A percentile compares a stretch with the other conserved stretches of the same genome.
Conservation (phyloP, 129 eudicot species). For the Flaveria brownii region DNA sequence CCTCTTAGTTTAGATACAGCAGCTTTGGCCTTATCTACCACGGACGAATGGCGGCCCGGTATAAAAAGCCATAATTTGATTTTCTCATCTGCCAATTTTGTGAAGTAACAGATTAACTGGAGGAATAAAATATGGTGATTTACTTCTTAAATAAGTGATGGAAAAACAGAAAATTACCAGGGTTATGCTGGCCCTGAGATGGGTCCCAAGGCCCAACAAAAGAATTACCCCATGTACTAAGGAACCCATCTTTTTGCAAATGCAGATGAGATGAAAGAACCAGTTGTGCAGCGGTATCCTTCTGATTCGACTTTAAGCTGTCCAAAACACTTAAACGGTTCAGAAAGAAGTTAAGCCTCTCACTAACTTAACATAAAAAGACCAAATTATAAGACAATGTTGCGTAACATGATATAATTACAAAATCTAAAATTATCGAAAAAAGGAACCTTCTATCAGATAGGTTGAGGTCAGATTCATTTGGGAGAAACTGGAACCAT, state of each 20-base stretch:
- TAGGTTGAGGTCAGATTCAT: constrained; percentile 60
- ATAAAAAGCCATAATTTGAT: constrained; percentile 97
- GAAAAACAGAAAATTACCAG: constrained; percentile 55
- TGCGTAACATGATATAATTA: constrained; percentile 10
- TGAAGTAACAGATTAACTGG: constrained; percentile 1
- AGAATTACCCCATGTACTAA: constrained; percentile 90
- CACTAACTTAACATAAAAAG: neutral
- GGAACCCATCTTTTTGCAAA: constrained; percentile 88
- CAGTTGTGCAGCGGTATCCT: constrained; percentile 64
- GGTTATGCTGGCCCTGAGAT: constrained; percentile 93
- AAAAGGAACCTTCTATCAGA: constrained; percentile 71
- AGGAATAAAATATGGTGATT: neutral
- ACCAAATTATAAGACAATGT: neutral
- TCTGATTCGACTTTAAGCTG: constrained; percentile 60
- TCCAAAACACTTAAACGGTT: constrained; percentile 17
- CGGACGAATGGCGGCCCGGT: constrained; percentile 77
- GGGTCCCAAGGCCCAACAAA: constrained; percentile 99
- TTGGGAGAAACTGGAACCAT: constrained; percentile 96
- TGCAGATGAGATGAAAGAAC: constrained; percentile 85
- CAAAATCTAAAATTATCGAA: neutral
- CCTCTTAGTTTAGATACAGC: constrained; percentile 85
- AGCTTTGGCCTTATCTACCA: constrained; percentile 72
- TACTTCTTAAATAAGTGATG: constrained; percentile 7
- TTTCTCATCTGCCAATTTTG: constrained; percentile 69
- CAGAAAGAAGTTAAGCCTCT: neutral